phyloP scores from a whole-genome alignment of 2,329 filamentous ascomycete species.

The Aciculosporium take region DNA sequence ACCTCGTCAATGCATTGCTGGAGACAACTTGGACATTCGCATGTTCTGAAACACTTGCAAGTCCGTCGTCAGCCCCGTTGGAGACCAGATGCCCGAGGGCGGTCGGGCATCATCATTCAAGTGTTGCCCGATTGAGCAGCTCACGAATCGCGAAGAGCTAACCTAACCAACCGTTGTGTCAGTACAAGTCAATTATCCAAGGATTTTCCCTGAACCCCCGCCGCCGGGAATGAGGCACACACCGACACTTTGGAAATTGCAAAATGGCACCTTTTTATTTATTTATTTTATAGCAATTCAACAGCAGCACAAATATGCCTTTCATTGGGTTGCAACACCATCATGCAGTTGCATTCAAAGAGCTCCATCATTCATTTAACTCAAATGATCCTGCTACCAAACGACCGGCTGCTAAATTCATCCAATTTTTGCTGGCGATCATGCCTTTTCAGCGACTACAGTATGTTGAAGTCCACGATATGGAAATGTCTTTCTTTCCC shows the following conservation, averaged over 20 bases:
- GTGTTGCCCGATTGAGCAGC: not conserved
- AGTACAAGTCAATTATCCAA: too few species aligned
- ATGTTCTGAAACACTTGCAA: not conserved
- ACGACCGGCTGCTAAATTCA: not conserved
- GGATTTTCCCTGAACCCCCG: not conserved
- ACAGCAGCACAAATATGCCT: too few species aligned
- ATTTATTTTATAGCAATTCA: not conserved
- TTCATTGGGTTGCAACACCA: not conserved
- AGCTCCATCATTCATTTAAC: not conserved
- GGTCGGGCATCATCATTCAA: conserved; percentile 3
- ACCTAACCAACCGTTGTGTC: not conserved
- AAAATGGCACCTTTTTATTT: not conserved
- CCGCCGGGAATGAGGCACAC: not conserved
- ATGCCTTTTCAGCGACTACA: not conserved
- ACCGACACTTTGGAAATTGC: not conserved
- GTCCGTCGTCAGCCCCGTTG: not conserved
- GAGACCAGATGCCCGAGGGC: not conserved
- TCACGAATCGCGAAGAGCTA: conserved; percentile 1
- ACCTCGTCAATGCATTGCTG: not conserved
- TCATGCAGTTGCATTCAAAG: not conserved
- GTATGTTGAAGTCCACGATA: not conserved
- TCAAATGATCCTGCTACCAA: not conserved
- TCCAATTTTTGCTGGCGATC: too few species aligned
- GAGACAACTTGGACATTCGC: not conserved
- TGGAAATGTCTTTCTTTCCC: not conserved